Evolutionary conservation across 306 rosid species (phyloP).

Genomic region (Rosa lucieae): DNA sequence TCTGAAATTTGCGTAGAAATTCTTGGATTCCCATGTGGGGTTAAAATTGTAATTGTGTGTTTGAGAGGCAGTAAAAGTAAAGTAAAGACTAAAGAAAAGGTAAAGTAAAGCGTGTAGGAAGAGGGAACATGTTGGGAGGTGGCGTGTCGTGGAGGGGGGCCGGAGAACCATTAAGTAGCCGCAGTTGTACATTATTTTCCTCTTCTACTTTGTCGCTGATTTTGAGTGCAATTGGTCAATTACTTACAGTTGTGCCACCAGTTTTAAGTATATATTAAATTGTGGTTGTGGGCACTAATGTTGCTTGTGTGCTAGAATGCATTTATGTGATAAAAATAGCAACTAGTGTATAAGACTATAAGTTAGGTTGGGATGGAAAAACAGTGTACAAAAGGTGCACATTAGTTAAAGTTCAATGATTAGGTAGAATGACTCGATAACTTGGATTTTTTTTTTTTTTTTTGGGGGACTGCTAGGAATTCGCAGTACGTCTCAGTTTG

Average conservation of each 20-base stretch:
- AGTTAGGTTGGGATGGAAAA: background rate
- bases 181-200: constrained; percentile 24
- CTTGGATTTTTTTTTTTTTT: no score
- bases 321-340: background rate
- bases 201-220: background rate
- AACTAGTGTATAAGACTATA: background rate
- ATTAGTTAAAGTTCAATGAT: background rate
- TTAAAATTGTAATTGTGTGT: background rate
- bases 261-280: background rate
- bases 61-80: constrained; percentile 1
- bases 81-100: background rate
- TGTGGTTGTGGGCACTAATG: background rate
- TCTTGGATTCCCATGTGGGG: constrained; percentile 23
- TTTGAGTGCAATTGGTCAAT: constrained; percentile 13
- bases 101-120: constrained; percentile 25
- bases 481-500: background rate
- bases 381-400: background rate
- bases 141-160: constrained; percentile 27
- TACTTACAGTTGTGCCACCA: constrained; percentile 27
- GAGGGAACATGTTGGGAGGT: constrained; percentile 25
- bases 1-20: background rate
- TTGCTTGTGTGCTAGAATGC: background rate
- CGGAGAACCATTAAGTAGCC: constrained; percentile 3
- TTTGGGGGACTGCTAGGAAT: background rate
- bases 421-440: no score